These are phyloP conservation scores for Pseudogymnoascus sp. DNA, from an alignment of 2,329 filamentous ascomycete genomes.

Conservation along the genomic window DNA sequence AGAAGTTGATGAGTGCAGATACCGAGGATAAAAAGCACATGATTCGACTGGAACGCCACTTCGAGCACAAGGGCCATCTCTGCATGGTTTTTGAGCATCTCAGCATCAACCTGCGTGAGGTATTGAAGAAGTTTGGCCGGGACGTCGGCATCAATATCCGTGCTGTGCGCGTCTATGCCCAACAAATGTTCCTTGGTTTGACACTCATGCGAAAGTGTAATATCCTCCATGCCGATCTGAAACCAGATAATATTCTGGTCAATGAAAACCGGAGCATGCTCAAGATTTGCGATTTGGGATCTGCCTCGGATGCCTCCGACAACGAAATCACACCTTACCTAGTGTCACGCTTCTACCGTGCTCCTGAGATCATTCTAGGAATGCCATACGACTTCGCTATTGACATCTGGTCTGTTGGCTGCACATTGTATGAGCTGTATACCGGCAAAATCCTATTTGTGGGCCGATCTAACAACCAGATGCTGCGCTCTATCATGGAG, in stretches of 20 bases:
- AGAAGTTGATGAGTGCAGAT: conserved; percentile 79
- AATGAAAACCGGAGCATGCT: conserved; percentile 76
- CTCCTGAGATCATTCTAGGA: conserved; percentile 94
- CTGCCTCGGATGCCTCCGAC: conserved; percentile 85
- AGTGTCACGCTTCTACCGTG: conserved; percentile 93
- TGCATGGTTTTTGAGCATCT: conserved; percentile 97
- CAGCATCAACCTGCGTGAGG: conserved; percentile 84
- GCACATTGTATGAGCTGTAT: conserved; percentile 93
- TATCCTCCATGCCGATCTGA: conserved; percentile 91
- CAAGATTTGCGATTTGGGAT: conserved; percentile 94
- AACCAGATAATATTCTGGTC: conserved; percentile 94
- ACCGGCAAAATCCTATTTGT: conserved; percentile 97
- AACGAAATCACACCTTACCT: conserved; percentile 91
- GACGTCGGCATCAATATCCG: conserved; percentile 86
- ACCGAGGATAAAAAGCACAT: conserved; percentile 86
- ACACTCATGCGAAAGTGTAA: conserved; percentile 84
- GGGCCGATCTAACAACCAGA: conserved; percentile 93
- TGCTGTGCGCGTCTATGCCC: conserved; percentile 81
- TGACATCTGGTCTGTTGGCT: conserved; percentile 97
- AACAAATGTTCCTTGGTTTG: conserved; percentile 88
- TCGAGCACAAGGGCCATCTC: conserved; percentile 90
- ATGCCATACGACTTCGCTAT: conserved; percentile 91
- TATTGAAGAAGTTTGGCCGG: conserved; percentile 91
- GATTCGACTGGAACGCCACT: conserved; percentile 77
- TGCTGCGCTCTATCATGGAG: conserved; percentile 94